Base-by-base conservation (phyloP, 768 basidiomycete species). In the Serendipita sp. region DNA sequence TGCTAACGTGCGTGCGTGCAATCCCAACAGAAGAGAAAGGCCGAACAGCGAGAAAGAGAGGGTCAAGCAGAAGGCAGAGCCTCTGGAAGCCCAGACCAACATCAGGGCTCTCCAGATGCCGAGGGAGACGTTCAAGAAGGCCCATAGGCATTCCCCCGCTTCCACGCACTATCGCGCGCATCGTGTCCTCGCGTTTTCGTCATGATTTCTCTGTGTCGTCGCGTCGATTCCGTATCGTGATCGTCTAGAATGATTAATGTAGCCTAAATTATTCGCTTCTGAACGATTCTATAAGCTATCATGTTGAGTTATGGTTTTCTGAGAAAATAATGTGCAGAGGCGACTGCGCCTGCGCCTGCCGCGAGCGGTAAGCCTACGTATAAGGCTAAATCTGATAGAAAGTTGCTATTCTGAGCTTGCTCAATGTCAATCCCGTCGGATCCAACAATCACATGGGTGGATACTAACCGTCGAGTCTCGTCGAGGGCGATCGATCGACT, bases 301-400 rank as follows among this genome's bases (percentile, higher is more conserved):
- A 41, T 41, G 41, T 41, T 32, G 4, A 35, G 16, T 32, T n/a
- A 36, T 18, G 56, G 28, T 35, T 60, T 60, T n/a, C 56, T 36
- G 35, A 60, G 28, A 34, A 60, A 60, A 60, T 60, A 35, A 18
- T 60, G 56, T 34, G 56, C 56, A 11, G 34, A 23, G 16, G 28
- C 56, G 34, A 60, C 36, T 8, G 56, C 30, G 34, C 28, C 16
- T n/a, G 36, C 36, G 10, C 16, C 56, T 23, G 35, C 36, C 16
- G 56, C 56, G 10, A 60, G 30, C 4, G 56, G 56, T n/a, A 60
- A 35, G n/a, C 56, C 56, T 23, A 60, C 56, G 36, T 60, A 60
- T n/a, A 60, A 35, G 4, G 56, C 56, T n/a, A 60, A 3, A n/a
- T 60, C 56, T 23, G 30, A 32, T 30, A 32, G 4, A 3, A 28